Evolutionary conservation across 2,329 filamentous ascomycete species (phyloP).

Genomic region (Trichoderma simmonsii): DNA sequence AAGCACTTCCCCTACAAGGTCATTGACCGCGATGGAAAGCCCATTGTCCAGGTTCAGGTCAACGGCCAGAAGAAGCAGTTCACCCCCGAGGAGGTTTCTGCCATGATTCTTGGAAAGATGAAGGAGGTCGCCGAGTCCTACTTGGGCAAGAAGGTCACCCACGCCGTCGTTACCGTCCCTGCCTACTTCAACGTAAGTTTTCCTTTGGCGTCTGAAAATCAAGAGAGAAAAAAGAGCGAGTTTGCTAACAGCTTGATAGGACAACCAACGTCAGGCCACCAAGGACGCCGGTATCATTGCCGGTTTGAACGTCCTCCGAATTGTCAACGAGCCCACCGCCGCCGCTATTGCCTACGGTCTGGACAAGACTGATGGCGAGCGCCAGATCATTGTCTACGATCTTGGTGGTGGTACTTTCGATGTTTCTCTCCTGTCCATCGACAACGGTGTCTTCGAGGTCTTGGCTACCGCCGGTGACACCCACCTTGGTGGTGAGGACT

Average conservation of each 20-base stretch:
- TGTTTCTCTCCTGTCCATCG: slow-evolving; percentile 89
- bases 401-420: slow-evolving; percentile 93
- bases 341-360: slow-evolving; percentile 93
- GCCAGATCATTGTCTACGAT: slow-evolving; percentile 90
- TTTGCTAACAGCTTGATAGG: slow-evolving; percentile 38
- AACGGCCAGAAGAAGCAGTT: slow-evolving; percentile 64
- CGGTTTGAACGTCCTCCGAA: slow-evolving; percentile 90
- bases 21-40: slow-evolving; percentile 84
- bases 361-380: slow-evolving; percentile 79
- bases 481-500: slow-evolving; percentile 97
- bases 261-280: slow-evolving; percentile 94
- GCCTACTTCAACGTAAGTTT: slow-evolving; percentile 81
- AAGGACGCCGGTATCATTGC: slow-evolving; percentile 93
- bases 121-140: slow-evolving; percentile 78
- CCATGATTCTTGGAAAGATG: slow-evolving; percentile 82
- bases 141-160: slow-evolving; percentile 77
- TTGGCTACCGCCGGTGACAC: slow-evolving; percentile 94
- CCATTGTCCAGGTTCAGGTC: slow-evolving; percentile 73
- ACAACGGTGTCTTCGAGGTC: slow-evolving; percentile 91
- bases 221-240: not conserved
- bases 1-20: slow-evolving; percentile 99
- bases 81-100: slow-evolving; percentile 76
- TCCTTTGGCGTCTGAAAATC: not conserved
- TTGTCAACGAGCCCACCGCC: slow-evolving; percentile 94
- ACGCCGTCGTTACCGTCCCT: slow-evolving; percentile 89